A percentile compares a stretch with the other conserved stretches of the same genome.
phyloP scores from a whole-genome alignment of 352 stramenopile species.

The Phytophthora vignae region DNA sequence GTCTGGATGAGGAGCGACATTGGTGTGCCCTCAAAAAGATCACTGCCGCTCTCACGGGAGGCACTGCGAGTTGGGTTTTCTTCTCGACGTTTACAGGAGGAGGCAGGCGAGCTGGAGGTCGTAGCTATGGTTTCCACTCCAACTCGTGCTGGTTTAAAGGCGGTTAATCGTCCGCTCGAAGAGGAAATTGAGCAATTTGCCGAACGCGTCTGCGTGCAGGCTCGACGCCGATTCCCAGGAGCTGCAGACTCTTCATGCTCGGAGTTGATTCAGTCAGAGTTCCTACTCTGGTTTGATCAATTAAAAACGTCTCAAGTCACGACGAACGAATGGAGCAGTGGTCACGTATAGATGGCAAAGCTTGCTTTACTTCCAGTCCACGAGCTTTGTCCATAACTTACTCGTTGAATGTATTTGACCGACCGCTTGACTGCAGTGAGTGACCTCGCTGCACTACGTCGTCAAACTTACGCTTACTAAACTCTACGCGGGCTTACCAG shows the following conservation, averaged over 20 bases:
- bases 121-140: neutral
- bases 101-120: neutral
- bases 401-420: neutral
- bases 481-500: neutral
- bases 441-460: neutral
- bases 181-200: neutral
- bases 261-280: neutral
- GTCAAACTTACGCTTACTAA: neutral
- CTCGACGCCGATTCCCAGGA: neutral
- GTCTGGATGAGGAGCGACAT: constrained; percentile 32
- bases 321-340: neutral
- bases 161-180: neutral
- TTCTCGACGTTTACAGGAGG: neutral
- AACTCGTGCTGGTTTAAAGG: neutral
- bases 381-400: neutral
- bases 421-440: neutral
- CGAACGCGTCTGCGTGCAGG: neutral
- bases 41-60: neutral
- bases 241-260: neutral
- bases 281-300: neutral
- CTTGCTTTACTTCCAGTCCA: neutral
- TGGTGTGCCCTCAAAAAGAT: neutral
- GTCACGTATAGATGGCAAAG: too few relatives aligned
- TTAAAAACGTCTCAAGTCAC: neutral
- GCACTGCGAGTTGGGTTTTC: neutral